phyloP scores from a whole-genome alignment of 2,329 filamentous ascomycete genomes.

The Dactylonectria macrodidyma region DNA sequence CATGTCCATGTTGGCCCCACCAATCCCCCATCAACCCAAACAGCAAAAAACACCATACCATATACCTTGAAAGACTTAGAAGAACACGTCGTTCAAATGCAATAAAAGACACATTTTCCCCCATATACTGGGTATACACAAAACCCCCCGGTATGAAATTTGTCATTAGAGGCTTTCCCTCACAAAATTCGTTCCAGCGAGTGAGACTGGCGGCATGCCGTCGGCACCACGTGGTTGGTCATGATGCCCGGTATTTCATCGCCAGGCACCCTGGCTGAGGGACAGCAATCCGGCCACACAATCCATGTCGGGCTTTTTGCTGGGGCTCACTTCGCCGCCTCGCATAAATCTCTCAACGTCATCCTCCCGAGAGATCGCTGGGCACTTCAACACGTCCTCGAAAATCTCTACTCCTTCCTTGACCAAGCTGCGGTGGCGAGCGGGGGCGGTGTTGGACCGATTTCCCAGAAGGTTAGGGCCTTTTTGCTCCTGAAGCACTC shows the following conservation, averaged over 20 bases:
- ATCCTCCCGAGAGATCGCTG: slow-evolving; percentile 55
- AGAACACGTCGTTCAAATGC: slow-evolving; percentile 35
- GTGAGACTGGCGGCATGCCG: slow-evolving; percentile 18
- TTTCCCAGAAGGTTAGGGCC: slow-evolving; percentile 51
- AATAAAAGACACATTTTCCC: slow-evolving; percentile 27
- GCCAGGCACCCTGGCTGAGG: slow-evolving; percentile 93
- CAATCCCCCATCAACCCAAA: slow-evolving; percentile 30
- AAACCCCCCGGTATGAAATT: slow-evolving; percentile 27
- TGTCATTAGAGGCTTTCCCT: slow-evolving; percentile 33
- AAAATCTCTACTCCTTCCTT: slow-evolving; percentile 64
- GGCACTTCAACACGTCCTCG: slow-evolving; percentile 61
- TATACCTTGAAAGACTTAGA: slow-evolving; percentile 30
- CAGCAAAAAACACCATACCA: slow-evolving; percentile 40
- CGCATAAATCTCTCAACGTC: slow-evolving; percentile 84
- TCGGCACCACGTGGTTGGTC: slow-evolving; percentile 23
- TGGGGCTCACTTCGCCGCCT: slow-evolving; percentile 73
- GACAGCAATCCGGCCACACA: slow-evolving; percentile 91
- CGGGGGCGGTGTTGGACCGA: slow-evolving; percentile 60
- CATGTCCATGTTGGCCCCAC: slow-evolving; percentile 23
- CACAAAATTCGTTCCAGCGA: slow-evolving; percentile 26
- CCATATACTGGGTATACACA: slow-evolving; percentile 35
- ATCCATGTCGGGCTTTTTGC: slow-evolving; percentile 86
- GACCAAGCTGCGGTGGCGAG: slow-evolving; percentile 49
- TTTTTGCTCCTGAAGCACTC: slow-evolving; percentile 59
- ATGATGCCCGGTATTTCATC: slow-evolving; percentile 54